These are phyloP conservation scores for Podila verticillata DNA, from an alignment of 192 early-diverging fungal species.

Conservation along the genomic window DNA sequence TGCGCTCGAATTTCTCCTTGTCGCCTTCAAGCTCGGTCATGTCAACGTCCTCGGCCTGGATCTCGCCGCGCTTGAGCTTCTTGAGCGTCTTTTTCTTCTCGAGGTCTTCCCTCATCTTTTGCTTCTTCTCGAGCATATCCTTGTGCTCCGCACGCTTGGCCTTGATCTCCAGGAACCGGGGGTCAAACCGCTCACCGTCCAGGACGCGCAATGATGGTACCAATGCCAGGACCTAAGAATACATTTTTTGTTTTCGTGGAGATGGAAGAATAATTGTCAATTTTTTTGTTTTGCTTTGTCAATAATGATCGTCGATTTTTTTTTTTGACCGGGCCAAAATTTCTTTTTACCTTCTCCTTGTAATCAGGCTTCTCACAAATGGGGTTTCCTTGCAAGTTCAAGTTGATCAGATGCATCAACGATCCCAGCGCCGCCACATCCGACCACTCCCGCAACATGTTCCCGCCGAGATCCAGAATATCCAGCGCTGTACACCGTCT, in stretches of 20 bases:
- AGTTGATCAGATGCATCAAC: constrained; percentile 63
- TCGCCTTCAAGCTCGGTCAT: constrained; percentile 13
- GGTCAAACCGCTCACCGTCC: constrained; percentile 81
- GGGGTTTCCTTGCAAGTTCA: constrained; percentile 79
- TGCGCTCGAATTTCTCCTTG: constrained; percentile 35
- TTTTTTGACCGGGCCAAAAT: not conserved
- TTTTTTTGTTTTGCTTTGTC: not conserved
- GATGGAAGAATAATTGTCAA: not conserved
- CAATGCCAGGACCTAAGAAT: constrained; percentile 59
- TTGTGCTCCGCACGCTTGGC: constrained; percentile 68
- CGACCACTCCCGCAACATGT: constrained; percentile 68
- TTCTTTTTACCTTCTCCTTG: constrained; percentile 56
- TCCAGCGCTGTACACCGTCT: constrained; percentile 64
- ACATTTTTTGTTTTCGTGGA: not conserved
- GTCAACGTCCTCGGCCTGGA: constrained; percentile 20
- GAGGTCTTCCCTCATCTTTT: constrained; percentile 59
- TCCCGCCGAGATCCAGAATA: constrained; percentile 80
- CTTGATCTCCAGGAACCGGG: constrained; percentile 72
- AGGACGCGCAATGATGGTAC: constrained; percentile 74
- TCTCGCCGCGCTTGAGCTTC: constrained; percentile 43
- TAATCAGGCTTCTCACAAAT: constrained; percentile 62
- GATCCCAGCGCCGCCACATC: constrained; percentile 66
- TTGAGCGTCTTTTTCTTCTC: constrained; percentile 54
- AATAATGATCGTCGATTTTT: not conserved
- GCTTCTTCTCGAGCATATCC: constrained; percentile 54